Conservation (phyloP, 352 stramenopile genomes). For the Saprolegnia diclina region DNA sequence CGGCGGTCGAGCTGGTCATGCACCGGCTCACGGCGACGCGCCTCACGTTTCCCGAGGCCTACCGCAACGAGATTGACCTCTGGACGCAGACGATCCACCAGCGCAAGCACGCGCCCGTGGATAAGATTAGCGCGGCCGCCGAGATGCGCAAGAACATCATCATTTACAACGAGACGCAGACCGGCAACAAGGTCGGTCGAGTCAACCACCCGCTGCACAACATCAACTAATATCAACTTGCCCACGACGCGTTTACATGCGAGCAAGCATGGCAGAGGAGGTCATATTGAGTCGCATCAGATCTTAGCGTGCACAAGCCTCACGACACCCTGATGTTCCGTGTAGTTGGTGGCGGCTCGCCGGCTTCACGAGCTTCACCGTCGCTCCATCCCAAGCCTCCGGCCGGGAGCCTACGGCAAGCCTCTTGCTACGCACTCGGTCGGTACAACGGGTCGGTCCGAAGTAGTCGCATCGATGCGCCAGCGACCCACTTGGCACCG, state of each 20-base stretch:
- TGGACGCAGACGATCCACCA: constrained; percentile 62
- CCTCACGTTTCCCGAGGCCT: constrained; percentile 41
- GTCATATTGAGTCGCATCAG: too few relatives aligned
- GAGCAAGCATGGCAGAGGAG: too few relatives aligned
- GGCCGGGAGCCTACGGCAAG: too few relatives aligned
- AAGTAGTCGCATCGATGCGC: too few relatives aligned
- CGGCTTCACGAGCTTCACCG: too few relatives aligned
- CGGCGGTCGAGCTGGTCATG: constrained; percentile 54
- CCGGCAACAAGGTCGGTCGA: constrained; percentile 50
- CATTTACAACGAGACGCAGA: constrained; percentile 37
- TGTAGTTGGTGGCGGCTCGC: too few relatives aligned
- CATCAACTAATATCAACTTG: constrained; percentile 30
- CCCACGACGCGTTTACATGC: not conserved
- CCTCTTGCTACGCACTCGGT: too few relatives aligned
- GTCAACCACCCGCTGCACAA: constrained; percentile 79
- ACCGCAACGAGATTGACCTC: constrained; percentile 49
- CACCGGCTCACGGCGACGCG: constrained; percentile 46
- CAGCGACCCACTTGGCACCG: too few relatives aligned
- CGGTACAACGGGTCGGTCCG: too few relatives aligned
- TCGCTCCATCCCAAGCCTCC: too few relatives aligned
- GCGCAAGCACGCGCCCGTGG: constrained; percentile 36
- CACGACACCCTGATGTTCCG: too few relatives aligned
- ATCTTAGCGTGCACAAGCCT: too few relatives aligned
- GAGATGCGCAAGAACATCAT: constrained; percentile 69
- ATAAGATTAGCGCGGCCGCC: constrained; percentile 39